Conservation (phyloP, 2,329 filamentous ascomycete species). For the Penicillium sp. region DNA sequence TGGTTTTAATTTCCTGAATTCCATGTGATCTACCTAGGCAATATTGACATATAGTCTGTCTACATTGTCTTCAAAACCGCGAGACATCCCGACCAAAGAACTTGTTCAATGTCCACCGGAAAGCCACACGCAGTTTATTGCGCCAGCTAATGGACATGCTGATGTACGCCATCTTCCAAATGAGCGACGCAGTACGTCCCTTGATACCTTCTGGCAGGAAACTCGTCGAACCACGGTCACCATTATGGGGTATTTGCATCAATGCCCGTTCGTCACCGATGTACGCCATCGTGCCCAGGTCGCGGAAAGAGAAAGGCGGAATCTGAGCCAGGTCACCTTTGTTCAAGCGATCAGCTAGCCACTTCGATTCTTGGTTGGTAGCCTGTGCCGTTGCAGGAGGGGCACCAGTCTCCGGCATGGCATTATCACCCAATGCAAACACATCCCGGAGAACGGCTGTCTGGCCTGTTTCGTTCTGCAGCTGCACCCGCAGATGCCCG, state of each 20-base stretch:
- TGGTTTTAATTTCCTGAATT: not conserved
- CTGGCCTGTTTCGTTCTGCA: conserved; percentile 41
- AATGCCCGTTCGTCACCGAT: conserved; percentile 59
- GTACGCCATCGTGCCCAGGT: conserved; percentile 61
- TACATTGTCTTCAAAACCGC: conserved; percentile 35
- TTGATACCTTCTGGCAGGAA: conserved; percentile 41
- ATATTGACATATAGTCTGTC: not conserved
- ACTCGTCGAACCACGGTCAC: conserved; percentile 18
- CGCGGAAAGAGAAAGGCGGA: conserved; percentile 54
- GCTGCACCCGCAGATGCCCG: conserved; percentile 55
- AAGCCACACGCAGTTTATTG: conserved; percentile 43
- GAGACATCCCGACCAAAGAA: conserved; percentile 48
- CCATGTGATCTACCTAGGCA: not conserved
- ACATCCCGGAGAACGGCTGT: conserved; percentile 54
- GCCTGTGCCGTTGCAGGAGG: conserved; percentile 61
- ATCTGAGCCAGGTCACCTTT: conserved; percentile 41
- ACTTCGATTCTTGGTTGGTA: conserved; percentile 58
- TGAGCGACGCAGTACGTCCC: conserved; percentile 42
- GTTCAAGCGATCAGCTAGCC: conserved; percentile 58
- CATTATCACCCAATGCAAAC: conserved; percentile 58
- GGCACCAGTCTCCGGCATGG: conserved; percentile 51
- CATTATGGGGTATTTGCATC: conserved; percentile 50
- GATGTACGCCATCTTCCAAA: conserved; percentile 48
- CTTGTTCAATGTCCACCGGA: conserved; percentile 45
- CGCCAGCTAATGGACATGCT: conserved; percentile 51